Conservation (phyloP, 495 filamentous ascomycete species). For the Oleoguttula mirabilis region DNA sequence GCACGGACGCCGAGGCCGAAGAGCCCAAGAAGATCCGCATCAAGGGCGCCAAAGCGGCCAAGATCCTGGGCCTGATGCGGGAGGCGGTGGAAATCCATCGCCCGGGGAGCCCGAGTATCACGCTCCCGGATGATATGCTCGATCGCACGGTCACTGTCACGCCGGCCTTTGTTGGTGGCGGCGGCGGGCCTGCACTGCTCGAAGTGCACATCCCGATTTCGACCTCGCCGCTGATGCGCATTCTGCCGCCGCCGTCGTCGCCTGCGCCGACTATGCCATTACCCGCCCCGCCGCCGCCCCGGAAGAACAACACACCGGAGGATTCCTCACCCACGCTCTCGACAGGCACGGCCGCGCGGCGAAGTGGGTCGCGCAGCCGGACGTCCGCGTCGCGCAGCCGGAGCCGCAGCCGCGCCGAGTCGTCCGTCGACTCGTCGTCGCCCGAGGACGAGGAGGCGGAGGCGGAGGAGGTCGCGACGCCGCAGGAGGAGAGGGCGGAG, state of each 20-base stretch:
- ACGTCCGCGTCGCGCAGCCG: too few species aligned
- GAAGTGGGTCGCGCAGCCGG: too few species aligned
- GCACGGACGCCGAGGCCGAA: neutral
- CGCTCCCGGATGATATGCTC: constrained; percentile 7
- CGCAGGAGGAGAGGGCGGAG: neutral
- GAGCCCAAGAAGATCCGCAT: constrained; percentile 6
- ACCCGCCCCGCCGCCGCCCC: constrained; percentile 2
- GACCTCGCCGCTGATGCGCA: too few species aligned
- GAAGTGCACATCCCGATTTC: too few species aligned
- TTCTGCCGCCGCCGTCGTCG: too few species aligned
- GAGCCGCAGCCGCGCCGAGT: too few species aligned
- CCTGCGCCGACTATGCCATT: constrained; percentile 4
- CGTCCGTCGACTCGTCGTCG: neutral
- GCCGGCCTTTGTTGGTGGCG: too few species aligned
- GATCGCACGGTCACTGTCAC: too few species aligned
- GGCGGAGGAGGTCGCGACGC: neutral
- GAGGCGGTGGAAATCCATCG: neutral
- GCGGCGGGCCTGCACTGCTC: too few species aligned
- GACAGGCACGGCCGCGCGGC: too few species aligned
- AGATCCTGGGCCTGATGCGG: constrained; percentile 11
- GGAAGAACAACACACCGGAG: too few species aligned
- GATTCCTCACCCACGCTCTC: too few species aligned
- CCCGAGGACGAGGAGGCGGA: neutral
- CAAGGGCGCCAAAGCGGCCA: constrained; percentile 18
- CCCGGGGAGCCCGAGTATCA: constrained; percentile 8